phyloP scores from a whole-genome alignment of 2,329 filamentous ascomycete species.

The Stachybotrys chartarum region DNA sequence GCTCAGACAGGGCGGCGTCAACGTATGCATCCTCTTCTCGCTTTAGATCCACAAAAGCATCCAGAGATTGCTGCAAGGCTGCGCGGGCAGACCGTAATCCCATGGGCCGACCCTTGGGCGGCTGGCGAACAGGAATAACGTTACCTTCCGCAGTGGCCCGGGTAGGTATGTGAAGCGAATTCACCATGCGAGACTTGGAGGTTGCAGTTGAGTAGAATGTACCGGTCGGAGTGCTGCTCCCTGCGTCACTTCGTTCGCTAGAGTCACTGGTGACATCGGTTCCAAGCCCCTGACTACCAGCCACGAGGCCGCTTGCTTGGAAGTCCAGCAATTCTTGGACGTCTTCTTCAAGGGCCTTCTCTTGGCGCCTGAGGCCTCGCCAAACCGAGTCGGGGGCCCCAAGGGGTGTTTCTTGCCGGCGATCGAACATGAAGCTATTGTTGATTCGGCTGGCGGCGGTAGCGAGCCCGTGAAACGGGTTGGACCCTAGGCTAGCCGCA shows the following conservation, averaged over 20 bases:
- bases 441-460: constrained; percentile 10
- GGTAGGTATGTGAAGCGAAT: constrained; percentile 33
- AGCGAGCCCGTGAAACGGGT: constrained; percentile 9
- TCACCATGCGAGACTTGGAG: constrained; percentile 31
- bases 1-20: constrained; percentile 45
- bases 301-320: constrained; percentile 37
- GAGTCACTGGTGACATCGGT: constrained; percentile 10
- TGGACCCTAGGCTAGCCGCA: constrained; percentile 7
- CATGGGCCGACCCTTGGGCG: constrained; percentile 38
- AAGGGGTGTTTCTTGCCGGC: constrained; percentile 14
- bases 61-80: constrained; percentile 57
- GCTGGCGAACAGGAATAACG: constrained; percentile 57
- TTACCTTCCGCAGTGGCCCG: constrained; percentile 32
- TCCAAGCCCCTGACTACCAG: constrained; percentile 22
- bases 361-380: constrained; percentile 37
- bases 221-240: constrained; percentile 33
- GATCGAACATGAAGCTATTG: constrained; percentile 30
- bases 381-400: constrained; percentile 36
- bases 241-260: constrained; percentile 28
- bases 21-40: constrained; percentile 59
- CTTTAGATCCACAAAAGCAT: constrained; percentile 58
- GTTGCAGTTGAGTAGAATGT: constrained; percentile 31
- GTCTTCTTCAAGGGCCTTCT: constrained; percentile 37
- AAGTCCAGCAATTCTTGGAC: constrained; percentile 41
- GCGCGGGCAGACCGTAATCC: constrained; percentile 57